These are phyloP conservation scores for Verticillium albo-atrum DNA, from an alignment of 2,329 filamentous ascomycete genomes.

Conservation along the genomic window DNA sequence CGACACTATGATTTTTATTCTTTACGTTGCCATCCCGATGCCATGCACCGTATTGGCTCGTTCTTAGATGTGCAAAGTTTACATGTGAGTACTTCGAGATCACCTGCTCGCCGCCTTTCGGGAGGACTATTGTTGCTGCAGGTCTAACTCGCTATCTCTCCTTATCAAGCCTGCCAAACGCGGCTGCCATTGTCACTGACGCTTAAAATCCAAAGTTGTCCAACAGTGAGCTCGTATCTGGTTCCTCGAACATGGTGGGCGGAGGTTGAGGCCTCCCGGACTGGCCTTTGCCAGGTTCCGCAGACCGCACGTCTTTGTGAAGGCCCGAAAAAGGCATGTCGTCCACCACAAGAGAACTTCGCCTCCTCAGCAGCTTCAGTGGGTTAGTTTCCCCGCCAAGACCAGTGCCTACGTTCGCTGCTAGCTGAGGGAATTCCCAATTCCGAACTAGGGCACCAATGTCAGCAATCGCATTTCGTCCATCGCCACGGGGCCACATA, in stretches of 20 bases:
- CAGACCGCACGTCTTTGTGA: slow-evolving; percentile 37
- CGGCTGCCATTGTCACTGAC: too few species aligned
- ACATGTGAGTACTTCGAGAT: too few species aligned
- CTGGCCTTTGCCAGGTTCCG: slow-evolving; percentile 38
- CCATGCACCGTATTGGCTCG: too few species aligned
- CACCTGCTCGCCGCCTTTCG: too few species aligned
- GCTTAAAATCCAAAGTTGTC: slow-evolving; percentile 86
- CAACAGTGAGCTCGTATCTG: slow-evolving; percentile 81
- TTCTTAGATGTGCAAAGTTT: too few species aligned
- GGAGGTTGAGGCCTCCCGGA: slow-evolving; percentile 46
- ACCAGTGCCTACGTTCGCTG: slow-evolving; percentile 22
- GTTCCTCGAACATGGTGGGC: slow-evolving; percentile 83
- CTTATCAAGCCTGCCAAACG: too few species aligned
- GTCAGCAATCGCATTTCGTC: not conserved
- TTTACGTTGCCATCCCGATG: too few species aligned
- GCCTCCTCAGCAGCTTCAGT: slow-evolving; percentile 61
- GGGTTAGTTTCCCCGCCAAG: slow-evolving; percentile 55
- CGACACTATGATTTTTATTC: too few species aligned
- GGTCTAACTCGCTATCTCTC: too few species aligned
- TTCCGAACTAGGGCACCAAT: slow-evolving; percentile 52
- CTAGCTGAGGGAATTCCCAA: slow-evolving; percentile 71
- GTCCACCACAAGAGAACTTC: slow-evolving; percentile 75
- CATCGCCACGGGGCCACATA: slow-evolving; percentile 31
- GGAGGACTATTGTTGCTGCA: too few species aligned
- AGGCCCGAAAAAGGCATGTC: slow-evolving; percentile 54